A percentile compares a stretch with the other conserved stretches of the same genome.
Conservation (phyloP, 495 filamentous ascomycete species). For the Penicillium antarcticum region DNA sequence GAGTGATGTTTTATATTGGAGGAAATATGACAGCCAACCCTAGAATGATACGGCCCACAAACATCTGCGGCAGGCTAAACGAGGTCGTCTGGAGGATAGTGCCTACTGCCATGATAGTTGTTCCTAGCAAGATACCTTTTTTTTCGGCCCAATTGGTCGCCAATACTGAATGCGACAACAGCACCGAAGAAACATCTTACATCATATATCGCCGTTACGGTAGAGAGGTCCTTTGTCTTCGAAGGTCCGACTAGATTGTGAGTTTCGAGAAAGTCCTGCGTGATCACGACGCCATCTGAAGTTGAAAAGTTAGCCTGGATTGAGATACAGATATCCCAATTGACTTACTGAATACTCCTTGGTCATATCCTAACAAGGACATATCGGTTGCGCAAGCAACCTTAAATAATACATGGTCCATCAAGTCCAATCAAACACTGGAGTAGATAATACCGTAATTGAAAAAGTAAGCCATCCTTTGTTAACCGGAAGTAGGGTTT, state of each 20-base stretch:
- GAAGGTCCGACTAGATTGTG: slow-evolving; percentile 46
- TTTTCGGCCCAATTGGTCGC: slow-evolving; percentile 56
- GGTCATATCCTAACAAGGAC: slow-evolving; percentile 60
- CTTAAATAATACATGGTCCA: too few species aligned
- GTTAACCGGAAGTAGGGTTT: too few species aligned
- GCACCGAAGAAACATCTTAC: slow-evolving; percentile 61
- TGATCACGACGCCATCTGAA: slow-evolving; percentile 53
- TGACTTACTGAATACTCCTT: slow-evolving; percentile 48
- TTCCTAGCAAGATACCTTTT: slow-evolving; percentile 54
- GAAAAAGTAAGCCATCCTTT: too few species aligned
- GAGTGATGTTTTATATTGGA: background rate
- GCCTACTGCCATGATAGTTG: slow-evolving; percentile 57
- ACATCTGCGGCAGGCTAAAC: slow-evolving; percentile 58
- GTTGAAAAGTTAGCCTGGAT: background rate
- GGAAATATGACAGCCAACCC: slow-evolving; percentile 14
- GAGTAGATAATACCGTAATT: too few species aligned
- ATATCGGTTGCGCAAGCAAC: slow-evolving; percentile 55
- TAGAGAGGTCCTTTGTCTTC: slow-evolving; percentile 50
- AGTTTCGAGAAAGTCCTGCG: slow-evolving; percentile 52
- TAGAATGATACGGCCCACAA: slow-evolving; percentile 56
- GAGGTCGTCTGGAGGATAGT: slow-evolving; percentile 57
- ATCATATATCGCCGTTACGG: slow-evolving; percentile 61
- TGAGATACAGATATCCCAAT: background rate
- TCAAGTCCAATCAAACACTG: too few species aligned
- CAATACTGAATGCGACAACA: slow-evolving; percentile 49